Evolutionary conservation across 163 green algal species (phyloP).

Genomic region (Scenedesmus sp.): DNA sequence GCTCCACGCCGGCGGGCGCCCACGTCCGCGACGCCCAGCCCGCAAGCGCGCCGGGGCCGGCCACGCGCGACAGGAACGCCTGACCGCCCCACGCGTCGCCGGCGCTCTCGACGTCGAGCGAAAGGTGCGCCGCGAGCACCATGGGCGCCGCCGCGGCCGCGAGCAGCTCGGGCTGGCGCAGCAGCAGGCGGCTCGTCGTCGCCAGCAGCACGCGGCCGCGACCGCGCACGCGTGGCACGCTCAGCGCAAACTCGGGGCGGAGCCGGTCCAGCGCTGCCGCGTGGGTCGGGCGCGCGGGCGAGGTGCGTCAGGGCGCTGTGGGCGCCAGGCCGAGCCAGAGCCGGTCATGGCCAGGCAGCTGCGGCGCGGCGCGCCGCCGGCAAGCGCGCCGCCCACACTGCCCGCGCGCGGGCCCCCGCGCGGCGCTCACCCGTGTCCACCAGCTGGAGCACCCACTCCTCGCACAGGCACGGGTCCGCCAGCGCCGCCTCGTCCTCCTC

Average conservation of each 20-base stretch:
- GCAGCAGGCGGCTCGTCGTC: slow-evolving; percentile 26
- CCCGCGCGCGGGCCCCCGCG: not conserved
- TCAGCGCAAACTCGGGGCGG: slow-evolving; percentile 33
- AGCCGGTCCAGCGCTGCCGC: slow-evolving; percentile 34
- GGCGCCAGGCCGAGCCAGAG: not conserved
- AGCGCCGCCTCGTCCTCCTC: not conserved
- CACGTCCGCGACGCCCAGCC: slow-evolving; percentile 13
- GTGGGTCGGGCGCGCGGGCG: no score
- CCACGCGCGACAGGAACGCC: not conserved
- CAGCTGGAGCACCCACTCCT: slow-evolving; percentile 38
- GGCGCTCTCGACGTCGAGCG: slow-evolving; percentile 18
- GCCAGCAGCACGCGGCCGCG: slow-evolving; percentile 20
- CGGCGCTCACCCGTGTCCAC: not conserved
- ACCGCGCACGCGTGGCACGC: slow-evolving; percentile 16
- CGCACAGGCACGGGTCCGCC: not conserved
- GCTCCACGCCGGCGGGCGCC: slow-evolving; percentile 14
- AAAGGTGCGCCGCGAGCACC: slow-evolving; percentile 19
- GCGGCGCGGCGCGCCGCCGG: not conserved
- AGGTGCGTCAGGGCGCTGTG: no score
- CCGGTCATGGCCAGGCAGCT: not conserved
- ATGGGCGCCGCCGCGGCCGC: slow-evolving; percentile 6
- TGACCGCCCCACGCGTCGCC: slow-evolving; percentile 29
- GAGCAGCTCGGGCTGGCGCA: slow-evolving; percentile 10
- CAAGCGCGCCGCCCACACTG: not conserved
- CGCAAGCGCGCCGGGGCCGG: not conserved